A percentile compares a stretch with the other conserved stretches of the same genome.
These are phyloP conservation scores for Gracilaria gracilis DNA, from an alignment of 23 red algal genomes.

Conservation along the genomic window DNA sequence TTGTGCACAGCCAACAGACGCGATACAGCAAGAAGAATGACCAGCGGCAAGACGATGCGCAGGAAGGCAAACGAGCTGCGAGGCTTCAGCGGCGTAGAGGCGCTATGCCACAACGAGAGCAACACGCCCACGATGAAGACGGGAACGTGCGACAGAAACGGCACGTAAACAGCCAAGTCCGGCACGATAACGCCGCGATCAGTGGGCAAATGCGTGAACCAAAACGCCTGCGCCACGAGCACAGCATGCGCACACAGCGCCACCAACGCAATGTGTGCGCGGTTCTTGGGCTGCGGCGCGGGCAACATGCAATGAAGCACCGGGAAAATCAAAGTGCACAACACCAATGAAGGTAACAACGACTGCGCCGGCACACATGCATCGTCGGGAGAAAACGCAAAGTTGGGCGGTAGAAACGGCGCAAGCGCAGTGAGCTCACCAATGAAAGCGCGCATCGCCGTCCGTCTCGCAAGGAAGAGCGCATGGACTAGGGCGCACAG, in stretches of 20 bases:
- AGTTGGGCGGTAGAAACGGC: constrained; percentile 35
- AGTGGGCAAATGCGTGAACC: constrained; percentile 46
- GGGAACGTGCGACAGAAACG: constrained; percentile 54
- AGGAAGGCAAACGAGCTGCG: neutral
- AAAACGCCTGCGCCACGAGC: constrained; percentile 33
- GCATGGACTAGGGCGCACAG: neutral
- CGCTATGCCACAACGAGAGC: constrained; percentile 34
- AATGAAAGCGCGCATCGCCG: neutral
- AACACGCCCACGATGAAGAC: constrained; percentile 27
- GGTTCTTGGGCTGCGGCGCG: neutral
- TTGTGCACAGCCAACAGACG: neutral
- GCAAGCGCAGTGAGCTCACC: constrained; percentile 1
- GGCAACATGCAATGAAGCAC: neutral
- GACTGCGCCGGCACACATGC: constrained; percentile 25
- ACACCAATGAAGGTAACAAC: constrained; percentile 35
- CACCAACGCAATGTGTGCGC: neutral
- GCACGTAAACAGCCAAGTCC: constrained; percentile 34
- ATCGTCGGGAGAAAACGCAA: constrained; percentile 37
- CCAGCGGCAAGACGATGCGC: neutral
- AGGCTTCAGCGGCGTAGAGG: neutral
- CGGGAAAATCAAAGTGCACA: constrained; percentile 6
- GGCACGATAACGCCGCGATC: constrained; percentile 12
- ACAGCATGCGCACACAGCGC: neutral
- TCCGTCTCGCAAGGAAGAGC: neutral
- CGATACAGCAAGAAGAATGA: neutral